These are phyloP conservation scores for Colletotrichum acutatum DNA, from an alignment of 2,329 filamentous ascomycete genomes.

Conservation along the genomic window DNA sequence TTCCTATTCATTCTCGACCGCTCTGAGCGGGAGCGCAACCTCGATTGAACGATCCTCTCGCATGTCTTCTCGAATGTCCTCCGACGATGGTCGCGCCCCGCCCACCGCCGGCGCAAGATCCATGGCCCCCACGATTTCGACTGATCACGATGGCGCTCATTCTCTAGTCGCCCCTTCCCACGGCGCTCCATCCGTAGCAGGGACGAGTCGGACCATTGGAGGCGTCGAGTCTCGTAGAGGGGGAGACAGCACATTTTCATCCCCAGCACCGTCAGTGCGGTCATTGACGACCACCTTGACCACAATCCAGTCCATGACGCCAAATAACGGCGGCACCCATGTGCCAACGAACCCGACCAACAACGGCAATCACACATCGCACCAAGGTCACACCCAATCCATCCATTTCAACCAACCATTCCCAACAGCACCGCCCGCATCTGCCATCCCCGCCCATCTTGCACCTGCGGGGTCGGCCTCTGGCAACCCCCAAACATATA, in stretches of 20 bases:
- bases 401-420: conserved; percentile 76
- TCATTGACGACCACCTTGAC: conserved; percentile 87
- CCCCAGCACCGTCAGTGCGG: conserved; percentile 81
- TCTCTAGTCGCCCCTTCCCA: conserved; percentile 84
- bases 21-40: conserved; percentile 62
- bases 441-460: conserved; percentile 78
- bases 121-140: conserved; percentile 83
- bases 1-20: conserved; percentile 66
- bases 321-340: conserved; percentile 52
- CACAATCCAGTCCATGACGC: conserved; percentile 76
- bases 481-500: conserved; percentile 76
- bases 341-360: conserved; percentile 41
- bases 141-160: conserved; percentile 79
- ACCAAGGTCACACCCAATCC: conserved; percentile 50
- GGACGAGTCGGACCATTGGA: conserved; percentile 77
- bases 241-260: conserved; percentile 82
- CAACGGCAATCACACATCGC: conserved; percentile 53
- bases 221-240: conserved; percentile 76
- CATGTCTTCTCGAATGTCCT: conserved; percentile 70
- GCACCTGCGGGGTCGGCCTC: conserved; percentile 57
- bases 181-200: conserved; percentile 71
- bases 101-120: conserved; percentile 76
- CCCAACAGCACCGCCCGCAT: conserved; percentile 71
- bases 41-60: conserved; percentile 69
- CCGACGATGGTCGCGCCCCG: conserved; percentile 67